Conservation (phyloP, 257 asterid species). For the Perilla frutescens region DNA sequence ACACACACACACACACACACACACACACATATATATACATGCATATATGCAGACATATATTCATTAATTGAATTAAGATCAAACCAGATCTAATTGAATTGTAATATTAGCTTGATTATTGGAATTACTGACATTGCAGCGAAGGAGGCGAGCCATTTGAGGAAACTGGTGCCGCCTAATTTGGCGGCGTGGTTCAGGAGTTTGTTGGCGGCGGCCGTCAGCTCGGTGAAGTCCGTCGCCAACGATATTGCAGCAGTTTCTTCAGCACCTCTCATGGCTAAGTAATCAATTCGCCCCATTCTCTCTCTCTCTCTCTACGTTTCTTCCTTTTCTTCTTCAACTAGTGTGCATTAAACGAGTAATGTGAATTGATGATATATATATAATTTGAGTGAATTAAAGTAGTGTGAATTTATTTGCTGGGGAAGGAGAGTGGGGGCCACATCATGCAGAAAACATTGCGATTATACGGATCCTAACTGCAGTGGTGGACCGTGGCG, state of each 20-base stretch:
- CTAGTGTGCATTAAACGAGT: background rate
- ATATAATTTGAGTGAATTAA: too few species aligned
- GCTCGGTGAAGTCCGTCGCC: constrained; percentile 67
- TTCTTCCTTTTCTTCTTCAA: background rate
- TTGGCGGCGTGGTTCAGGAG: constrained; percentile 63
- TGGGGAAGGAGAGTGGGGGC: constrained; percentile 11
- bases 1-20: too few species aligned
- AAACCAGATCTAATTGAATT: too few species aligned
- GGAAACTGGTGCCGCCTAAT: constrained; percentile 59
- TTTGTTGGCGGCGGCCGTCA: constrained; percentile 68
- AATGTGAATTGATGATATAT: too few species aligned
- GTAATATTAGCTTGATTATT: too few species aligned
- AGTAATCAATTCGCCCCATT: constrained; percentile 73
- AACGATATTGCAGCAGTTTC: constrained; percentile 51
- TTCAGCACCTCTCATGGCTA: constrained; percentile 66
- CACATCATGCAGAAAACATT: constrained; percentile 8
- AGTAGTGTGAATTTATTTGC: background rate
- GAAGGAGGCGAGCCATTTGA: constrained; percentile 86
- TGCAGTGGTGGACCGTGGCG: constrained; percentile 16
- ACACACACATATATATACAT: too few species aligned
- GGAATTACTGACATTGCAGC: constrained; percentile 72
- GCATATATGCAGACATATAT: too few species aligned
- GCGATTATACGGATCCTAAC: constrained; percentile 49
- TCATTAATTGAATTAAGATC: too few species aligned
- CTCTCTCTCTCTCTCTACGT: background rate